Base-by-base conservation (phyloP, 441 rosid genomes). In the Brassica balearica region DNA sequence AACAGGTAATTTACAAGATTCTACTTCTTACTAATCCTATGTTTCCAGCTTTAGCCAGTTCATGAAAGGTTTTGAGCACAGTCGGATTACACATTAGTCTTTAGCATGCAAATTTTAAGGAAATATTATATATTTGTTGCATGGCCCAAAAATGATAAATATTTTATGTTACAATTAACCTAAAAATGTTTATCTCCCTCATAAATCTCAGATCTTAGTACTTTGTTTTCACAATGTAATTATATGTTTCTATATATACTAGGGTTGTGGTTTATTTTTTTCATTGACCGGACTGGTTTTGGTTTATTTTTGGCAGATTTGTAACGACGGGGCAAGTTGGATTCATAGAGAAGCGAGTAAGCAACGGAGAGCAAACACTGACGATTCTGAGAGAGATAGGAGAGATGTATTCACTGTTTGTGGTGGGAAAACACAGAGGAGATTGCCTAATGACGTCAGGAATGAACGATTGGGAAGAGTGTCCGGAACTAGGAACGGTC, bases 391-490 rank as follows among this genome's bases (percentile, higher is more conserved):
- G 81, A 73, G 93, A 84, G 9, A 64, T 92, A 1, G 85, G 79
- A 22, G 88, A 88, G 19, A 78, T 76, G 82, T 94, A 82, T 75
- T 86, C 96, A 1, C 75, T 94, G 36, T 84, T 90, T 72, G 85
- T 94, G 29, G 90, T 94, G 19, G 98, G 98, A 11, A 94, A 86
- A 63, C 85, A 90, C 63, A 72, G 90, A 69, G 86, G 83, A 46
- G 72, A 85, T 27, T 88, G 85, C 5, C 77, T 85, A 0, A 82
- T 92, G 79, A 89, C 94, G 0, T 78, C 87, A 0, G 88, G 88
- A 2, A 75, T 94, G 87, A 90, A 89, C 68, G 94, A 94, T 67
- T 90, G 96, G 97, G 97, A 94, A 56, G 96, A 94, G 77, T 90
- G 97, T 71, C 96, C 94, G 0, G 96, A 94, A 75, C 84, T 94